Evolutionary conservation across 2,329 filamentous ascomycete species (phyloP), one percentile per base, ranked within the genome.

Genomic region (Clonostachys rhizophaga): DNA sequence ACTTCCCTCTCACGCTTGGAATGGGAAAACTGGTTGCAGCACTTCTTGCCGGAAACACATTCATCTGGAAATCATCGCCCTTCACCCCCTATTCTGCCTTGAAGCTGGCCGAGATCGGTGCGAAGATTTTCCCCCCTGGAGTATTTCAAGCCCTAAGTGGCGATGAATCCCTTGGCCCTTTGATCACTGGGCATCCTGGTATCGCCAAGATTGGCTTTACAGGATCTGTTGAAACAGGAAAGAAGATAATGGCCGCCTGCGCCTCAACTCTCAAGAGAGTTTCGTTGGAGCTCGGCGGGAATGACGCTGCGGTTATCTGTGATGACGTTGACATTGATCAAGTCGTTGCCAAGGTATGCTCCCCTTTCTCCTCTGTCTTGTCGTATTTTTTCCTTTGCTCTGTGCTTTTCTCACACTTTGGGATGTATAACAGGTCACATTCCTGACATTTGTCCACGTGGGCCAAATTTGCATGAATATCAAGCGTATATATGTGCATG

Each of bases 61-160:
- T 97, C 49, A 94, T 97, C 50, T 72, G 97, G 48, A 97, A 97
- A 72, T 91, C 92, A 18, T 95, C 90, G 6, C 92, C 92, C 10
- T 92, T 96, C 68, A 96, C 92, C 2, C 92, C 92, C 3, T 96
- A 91, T 1, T 85, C 95, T 52, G 91, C 83, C 39, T 92, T 96
- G 72, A 89, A 90, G 51, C 79, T 95, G 18, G 72, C 86, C 47
- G 77, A 85, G 54, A 80, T 88, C 46, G 95, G 97, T 64, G 65
- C 72, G 40, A 82, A 90, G 59, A 89, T 91, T n/a, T 92, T 92
- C 9, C 77, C 96, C 35, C 90, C 90, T 18, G 65, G 84, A 41
- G 91, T 89, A 66, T 91, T 96, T 70, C 92, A 97, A 72, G 76
- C 70, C 0, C 62, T 86, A 3, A 76, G 76, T 44, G 83, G 82